Percentiles rank a stretch among this genome's conserved stretches.
Conservation (phyloP, 768 basidiomycete species). For the Pluteus cervinus region DNA sequence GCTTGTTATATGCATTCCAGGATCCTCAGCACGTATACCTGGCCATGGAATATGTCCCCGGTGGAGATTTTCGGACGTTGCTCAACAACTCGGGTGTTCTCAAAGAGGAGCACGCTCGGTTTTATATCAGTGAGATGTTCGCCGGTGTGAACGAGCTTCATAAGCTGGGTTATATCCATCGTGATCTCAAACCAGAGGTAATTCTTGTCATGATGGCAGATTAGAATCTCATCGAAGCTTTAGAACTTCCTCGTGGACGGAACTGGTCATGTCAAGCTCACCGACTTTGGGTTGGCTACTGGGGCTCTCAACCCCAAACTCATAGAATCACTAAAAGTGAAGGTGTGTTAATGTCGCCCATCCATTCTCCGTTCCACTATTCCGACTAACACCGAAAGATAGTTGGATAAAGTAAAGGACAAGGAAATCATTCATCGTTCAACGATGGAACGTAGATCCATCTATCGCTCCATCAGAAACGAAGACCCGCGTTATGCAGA, state of each 20-base stretch:
- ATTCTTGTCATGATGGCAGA: conserved; percentile 9
- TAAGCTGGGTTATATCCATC: conserved; percentile 96
- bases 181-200: conserved; percentile 97
- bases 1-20: conserved; percentile 94
- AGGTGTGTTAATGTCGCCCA: conserved; percentile 39
- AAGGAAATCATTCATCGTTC: conserved; percentile 84
- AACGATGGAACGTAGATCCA: conserved; percentile 89
- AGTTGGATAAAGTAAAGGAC: conserved; percentile 97
- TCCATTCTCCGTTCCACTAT: conserved; percentile 3
- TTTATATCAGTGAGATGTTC: conserved; percentile 99
- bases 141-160: conserved; percentile 89
- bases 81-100: conserved; percentile 97
- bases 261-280: conserved; percentile 93
- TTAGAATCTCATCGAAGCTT: not conserved
- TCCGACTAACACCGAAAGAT: too few species aligned
- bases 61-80: conserved; percentile 96
- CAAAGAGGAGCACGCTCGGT: conserved; percentile 94
- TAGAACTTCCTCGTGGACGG: conserved; percentile 97
- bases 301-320: conserved; percentile 91
- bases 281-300: conserved; percentile 96
- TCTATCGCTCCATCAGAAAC: conserved; percentile 88
- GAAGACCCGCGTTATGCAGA: conserved; percentile 93
- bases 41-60: conserved; percentile 99
- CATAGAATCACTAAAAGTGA: conserved; percentile 92
- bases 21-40: conserved; percentile 88